Evolutionary conservation across 1,284 basidiomycete genomes (phyloP), one percentile per base, ranked within the genome.

Genomic region (Leccinum griseonigrum): DNA sequence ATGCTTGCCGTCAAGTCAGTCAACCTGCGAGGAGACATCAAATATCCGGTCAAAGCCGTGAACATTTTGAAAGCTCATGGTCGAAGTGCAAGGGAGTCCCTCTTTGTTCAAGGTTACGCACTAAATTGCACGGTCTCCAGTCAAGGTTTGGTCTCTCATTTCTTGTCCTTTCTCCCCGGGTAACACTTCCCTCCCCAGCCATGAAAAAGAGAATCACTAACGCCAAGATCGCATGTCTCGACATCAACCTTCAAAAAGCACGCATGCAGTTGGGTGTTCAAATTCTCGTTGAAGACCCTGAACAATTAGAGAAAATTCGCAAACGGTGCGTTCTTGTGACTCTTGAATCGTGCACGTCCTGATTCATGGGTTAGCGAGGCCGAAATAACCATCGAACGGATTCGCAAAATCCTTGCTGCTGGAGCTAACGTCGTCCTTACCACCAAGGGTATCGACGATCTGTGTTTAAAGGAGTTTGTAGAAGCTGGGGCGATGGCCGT

Each of bases 1-100:
- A 99, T 99, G 95, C 85, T 97, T 48, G 92, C 97, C 3, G 97
- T 99, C 65, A 96, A 92, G 81, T 97, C 95, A 5, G 87, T 95
- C 67, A 99, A 99, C 78, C 81, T 88, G 64, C 88, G 95, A 62
- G 97, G 97, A 40, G 97, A 99, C 77, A 91, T 92, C 74, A 99
- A 98, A 79, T 99, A 99, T 79, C 97, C 97, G 8, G 97, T 99
- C 69, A 99, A 99, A 80, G 97, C 97, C 1, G 97, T 99, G 67
- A 99, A 99, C 74, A 88, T 99, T n/a, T 84, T 99, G 70, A 99
- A 99, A 78, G 97, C 97, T 9, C 97, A 99, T 74, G 97, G 97
- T 63, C 91, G 90, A 78, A 97, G 94, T 74, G 95, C 96, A 28
- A 86, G 95, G 66, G 97, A 99, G 76, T 98, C 95, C 43, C 76